Percentiles rank a stretch among this genome's conserved stretches.
phyloP scores from a whole-genome alignment of 495 filamentous ascomycete species.

The Aspergillus sclerotioniger region DNA sequence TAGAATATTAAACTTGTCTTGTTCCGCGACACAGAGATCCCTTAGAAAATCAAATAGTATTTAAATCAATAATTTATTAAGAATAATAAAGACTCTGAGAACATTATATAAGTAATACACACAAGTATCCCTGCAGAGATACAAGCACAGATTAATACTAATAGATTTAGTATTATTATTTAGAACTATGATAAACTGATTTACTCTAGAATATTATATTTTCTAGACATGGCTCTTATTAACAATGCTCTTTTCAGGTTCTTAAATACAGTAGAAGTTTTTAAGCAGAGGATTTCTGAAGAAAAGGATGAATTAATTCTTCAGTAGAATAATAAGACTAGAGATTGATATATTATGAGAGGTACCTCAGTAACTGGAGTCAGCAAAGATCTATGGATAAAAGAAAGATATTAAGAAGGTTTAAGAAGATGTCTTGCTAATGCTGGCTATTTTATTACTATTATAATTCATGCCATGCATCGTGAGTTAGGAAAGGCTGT shows the following conservation, averaged over 20 bases:
- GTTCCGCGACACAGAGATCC: slow-evolving; percentile 2
- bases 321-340: slow-evolving; percentile 6
- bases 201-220: slow-evolving; percentile 4
- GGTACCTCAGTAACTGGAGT: slow-evolving; percentile 1
- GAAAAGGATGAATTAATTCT: slow-evolving; percentile 9
- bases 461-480: slow-evolving; percentile 10
- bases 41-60: slow-evolving; percentile 10
- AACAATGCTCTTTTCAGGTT: slow-evolving; percentile 10
- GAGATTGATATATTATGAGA: slow-evolving; percentile 6
- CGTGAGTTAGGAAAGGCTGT: slow-evolving; percentile 3
- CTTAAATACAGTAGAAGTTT: slow-evolving; percentile 2
- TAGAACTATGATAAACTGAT: slow-evolving; percentile 10
- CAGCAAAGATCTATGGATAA: slow-evolving; percentile 8
- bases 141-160: neutral
- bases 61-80: slow-evolving; percentile 10
- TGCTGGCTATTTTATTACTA: slow-evolving; percentile 9
- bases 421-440: neutral
- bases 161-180: slow-evolving; percentile 11
- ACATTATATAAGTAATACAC: slow-evolving; percentile 2
- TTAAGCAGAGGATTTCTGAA: slow-evolving; percentile 11
- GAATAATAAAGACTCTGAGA: slow-evolving; percentile 8
- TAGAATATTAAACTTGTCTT: slow-evolving; percentile 12
- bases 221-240: slow-evolving; percentile 8
- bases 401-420: slow-evolving; percentile 1
- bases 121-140: slow-evolving; percentile 1